A percentile compares a stretch with the other conserved stretches of the same genome.
phyloP scores from a whole-genome alignment of 768 basidiomycete genomes.

The Filobasidium wieringae region DNA sequence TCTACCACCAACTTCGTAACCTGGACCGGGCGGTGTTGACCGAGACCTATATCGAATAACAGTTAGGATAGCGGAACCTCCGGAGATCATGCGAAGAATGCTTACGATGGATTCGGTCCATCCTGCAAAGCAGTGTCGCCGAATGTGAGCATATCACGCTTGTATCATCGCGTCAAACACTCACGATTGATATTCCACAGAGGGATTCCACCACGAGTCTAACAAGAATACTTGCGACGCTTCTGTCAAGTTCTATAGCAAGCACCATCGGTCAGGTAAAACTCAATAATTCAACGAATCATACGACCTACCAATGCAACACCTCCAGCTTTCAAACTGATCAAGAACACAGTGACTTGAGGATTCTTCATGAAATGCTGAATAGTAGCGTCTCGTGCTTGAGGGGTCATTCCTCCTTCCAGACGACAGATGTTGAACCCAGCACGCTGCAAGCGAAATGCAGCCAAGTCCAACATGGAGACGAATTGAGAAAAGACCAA shows the following conservation, averaged over 20 bases:
- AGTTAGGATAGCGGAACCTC: background rate
- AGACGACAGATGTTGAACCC: slow-evolving; percentile 87
- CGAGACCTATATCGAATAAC: slow-evolving; percentile 42
- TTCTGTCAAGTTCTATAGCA: slow-evolving; percentile 36
- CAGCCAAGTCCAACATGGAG: slow-evolving; percentile 61
- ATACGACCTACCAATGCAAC: slow-evolving; percentile 35
- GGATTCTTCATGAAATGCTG: slow-evolving; percentile 91
- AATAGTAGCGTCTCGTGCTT: slow-evolving; percentile 86
- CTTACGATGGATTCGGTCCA: slow-evolving; percentile 85
- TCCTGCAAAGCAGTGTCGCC: slow-evolving; percentile 34
- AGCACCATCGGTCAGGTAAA: background rate
- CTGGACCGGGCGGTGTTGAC: slow-evolving; percentile 85
- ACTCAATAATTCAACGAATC: background rate
- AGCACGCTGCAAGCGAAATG: slow-evolving; percentile 77
- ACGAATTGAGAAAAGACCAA: slow-evolving; percentile 59
- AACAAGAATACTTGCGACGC: slow-evolving; percentile 90
- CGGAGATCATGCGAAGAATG: background rate
- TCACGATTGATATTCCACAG: slow-evolving; percentile 50
- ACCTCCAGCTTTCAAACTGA: slow-evolving; percentile 85
- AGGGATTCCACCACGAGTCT: slow-evolving; percentile 98
- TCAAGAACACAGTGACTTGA: slow-evolving; percentile 92
- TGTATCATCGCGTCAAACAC: background rate
- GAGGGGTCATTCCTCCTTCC: slow-evolving; percentile 94
- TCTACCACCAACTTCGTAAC: slow-evolving; percentile 90
- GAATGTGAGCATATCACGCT: slow-evolving; percentile 38